Evolutionary conservation across 2,329 filamentous ascomycete genomes (phyloP).

Genomic region (Cordyceps cicadae): DNA sequence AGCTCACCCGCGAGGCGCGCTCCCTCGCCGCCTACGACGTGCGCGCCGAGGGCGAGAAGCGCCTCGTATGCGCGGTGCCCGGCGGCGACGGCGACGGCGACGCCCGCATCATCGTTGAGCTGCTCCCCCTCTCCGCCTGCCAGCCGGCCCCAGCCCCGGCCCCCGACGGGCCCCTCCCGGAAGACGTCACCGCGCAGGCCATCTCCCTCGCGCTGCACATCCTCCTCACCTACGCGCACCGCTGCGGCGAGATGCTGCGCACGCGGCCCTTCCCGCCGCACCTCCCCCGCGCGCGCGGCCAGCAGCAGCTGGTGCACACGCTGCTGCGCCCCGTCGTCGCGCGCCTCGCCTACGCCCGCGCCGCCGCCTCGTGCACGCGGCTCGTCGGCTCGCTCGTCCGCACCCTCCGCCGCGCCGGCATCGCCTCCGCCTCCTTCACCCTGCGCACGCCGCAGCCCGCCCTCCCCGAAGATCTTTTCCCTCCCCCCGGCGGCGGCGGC

Average conservation of each 20-base stretch:
- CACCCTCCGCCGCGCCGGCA: conserved; percentile 38
- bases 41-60: conserved; percentile 49
- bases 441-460: conserved; percentile 31
- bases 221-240: conserved; percentile 70
- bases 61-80: conserved; percentile 44
- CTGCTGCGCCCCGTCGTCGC: conserved; percentile 46
- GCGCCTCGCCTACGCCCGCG: conserved; percentile 36
- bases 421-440: conserved; percentile 33
- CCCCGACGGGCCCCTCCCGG: conserved; percentile 20
- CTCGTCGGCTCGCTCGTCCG: conserved; percentile 37
- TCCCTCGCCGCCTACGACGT: conserved; percentile 64
- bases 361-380: conserved; percentile 29
- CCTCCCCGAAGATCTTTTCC: conserved; percentile 19
- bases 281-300: conserved; percentile 27
- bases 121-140: conserved; percentile 55
- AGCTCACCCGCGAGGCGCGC: conserved; percentile 75
- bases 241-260: conserved; percentile 61
- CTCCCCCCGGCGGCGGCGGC: no score
- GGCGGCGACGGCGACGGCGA: conserved; percentile 26
- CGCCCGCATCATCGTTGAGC: conserved; percentile 54
- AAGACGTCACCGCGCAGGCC: conserved; percentile 52
- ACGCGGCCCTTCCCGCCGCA: conserved; percentile 45
- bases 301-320: conserved; percentile 34
- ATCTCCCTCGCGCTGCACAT: conserved; percentile 63
- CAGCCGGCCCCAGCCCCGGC: conserved; percentile 18